Evolutionary conservation across 441 rosid species (phyloP).

Genomic region (Gossypium aridum): DNA sequence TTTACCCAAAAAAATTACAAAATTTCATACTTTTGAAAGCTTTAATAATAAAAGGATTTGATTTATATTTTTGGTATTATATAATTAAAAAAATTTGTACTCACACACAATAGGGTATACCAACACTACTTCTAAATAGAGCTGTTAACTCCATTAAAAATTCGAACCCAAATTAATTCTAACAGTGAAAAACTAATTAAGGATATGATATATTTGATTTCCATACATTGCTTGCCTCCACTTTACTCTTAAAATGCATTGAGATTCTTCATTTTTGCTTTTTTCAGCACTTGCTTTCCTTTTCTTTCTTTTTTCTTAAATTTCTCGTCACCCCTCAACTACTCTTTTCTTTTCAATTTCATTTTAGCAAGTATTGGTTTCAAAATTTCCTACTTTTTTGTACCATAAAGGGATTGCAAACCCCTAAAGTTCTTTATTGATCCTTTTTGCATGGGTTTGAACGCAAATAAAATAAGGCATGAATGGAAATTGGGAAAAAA

Average conservation of each 20-base stretch:
- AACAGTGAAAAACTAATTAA: not conserved
- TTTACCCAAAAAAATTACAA: too few species aligned
- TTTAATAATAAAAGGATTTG: too few species aligned
- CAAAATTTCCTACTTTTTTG: slow-evolving; percentile 4
- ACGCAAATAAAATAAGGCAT: not conserved
- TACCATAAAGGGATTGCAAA: slow-evolving; percentile 15
- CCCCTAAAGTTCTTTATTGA: slow-evolving; percentile 10
- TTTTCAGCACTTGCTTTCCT: not conserved
- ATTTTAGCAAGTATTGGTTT: not conserved
- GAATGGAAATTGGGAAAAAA: not conserved
- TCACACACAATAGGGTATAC: too few species aligned
- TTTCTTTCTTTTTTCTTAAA: not conserved
- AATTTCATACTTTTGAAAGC: too few species aligned
- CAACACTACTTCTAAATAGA: too few species aligned
- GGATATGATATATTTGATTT: not conserved
- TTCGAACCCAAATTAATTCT: too few species aligned
- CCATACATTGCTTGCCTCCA: not conserved
- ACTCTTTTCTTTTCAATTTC: not conserved
- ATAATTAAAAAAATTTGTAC: too few species aligned
- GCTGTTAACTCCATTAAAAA: too few species aligned
- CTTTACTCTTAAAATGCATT: not conserved
- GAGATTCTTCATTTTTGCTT: not conserved
- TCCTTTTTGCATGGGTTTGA: not conserved
- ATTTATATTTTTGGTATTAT: too few species aligned
- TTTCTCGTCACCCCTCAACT: not conserved